These are phyloP conservation scores for Pelomyxa schiedti DNA, from an alignment of 78 protist species.

Conservation along the genomic window DNA sequence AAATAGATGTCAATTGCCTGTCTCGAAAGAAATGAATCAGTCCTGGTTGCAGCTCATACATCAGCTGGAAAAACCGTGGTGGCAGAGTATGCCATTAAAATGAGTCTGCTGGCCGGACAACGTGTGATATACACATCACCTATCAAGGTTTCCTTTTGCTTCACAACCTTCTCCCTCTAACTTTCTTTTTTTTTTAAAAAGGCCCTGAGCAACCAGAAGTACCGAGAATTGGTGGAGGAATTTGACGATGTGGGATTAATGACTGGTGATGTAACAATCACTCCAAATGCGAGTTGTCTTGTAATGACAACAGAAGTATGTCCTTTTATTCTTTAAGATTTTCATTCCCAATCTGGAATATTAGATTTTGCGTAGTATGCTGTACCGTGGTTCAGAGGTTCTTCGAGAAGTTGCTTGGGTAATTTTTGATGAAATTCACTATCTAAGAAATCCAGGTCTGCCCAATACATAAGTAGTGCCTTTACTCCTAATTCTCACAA, in stretches of 20 bases:
- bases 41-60: constrained; percentile 96
- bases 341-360: not conserved
- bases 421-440: constrained; percentile 90
- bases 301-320: constrained; percentile 83
- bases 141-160: too few species aligned
- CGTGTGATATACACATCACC: constrained; percentile 90
- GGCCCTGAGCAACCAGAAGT: constrained; percentile 87
- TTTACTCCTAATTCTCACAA: too few species aligned
- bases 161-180: too few species aligned
- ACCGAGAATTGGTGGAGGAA: constrained; percentile 58
- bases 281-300: constrained; percentile 69
- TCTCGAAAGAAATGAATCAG: constrained; percentile 44
- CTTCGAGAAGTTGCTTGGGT: constrained; percentile 78
- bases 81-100: constrained; percentile 87
- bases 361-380: constrained; percentile 88
- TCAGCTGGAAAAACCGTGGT: constrained; percentile 97
- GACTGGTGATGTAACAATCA: constrained; percentile 84
- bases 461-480: not conserved
- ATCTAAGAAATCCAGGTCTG: constrained; percentile 55
- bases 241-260: constrained; percentile 78
- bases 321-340: not conserved
- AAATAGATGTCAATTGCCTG: not conserved
- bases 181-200: too few species aligned
- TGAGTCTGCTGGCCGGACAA: constrained; percentile 31
- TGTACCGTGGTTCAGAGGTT: constrained; percentile 91